A percentile compares a stretch with the other conserved stretches of the same genome.
Evolutionary conservation across 192 early-diverging fungal species (phyloP).

Genomic region (Entophlyctis luteolus): DNA sequence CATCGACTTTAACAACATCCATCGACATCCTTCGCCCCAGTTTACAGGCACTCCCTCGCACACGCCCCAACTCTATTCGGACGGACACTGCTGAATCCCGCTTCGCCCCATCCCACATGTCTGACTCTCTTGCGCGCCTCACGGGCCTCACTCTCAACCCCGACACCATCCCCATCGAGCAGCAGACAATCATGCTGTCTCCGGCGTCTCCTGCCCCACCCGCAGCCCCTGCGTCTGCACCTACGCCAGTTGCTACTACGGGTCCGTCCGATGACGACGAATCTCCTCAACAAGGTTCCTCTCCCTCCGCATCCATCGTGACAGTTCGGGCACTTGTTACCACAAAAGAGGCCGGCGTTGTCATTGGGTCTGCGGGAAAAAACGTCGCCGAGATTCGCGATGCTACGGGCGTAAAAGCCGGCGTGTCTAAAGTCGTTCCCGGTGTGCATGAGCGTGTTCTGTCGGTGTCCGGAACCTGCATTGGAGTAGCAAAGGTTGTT

Average conservation of each 20-base stretch:
- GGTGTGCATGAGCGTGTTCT: conserved; percentile 76
- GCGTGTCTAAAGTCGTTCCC: conserved; percentile 82
- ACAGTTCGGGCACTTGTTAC: conserved; percentile 81
- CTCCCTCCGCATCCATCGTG: conserved; percentile 18
- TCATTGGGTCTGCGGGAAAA: conserved; percentile 65
- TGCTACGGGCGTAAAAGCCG: conserved; percentile 77
- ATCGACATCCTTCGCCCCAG: too few relatives aligned
- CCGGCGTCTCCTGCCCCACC: too few relatives aligned
- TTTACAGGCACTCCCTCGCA: too few relatives aligned
- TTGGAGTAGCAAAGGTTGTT: conserved; percentile 28
- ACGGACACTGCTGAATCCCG: too few relatives aligned
- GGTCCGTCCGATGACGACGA: not conserved
- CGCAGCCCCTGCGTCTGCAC: not conserved
- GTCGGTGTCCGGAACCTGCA: conserved; percentile 29
- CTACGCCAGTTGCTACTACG: not conserved
- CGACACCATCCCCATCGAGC: not conserved
- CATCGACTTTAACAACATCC: too few relatives aligned
- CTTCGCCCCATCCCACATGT: too few relatives aligned
- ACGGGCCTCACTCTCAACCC: conserved; percentile 17
- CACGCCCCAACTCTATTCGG: too few relatives aligned
- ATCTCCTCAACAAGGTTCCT: not conserved
- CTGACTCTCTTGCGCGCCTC: not conserved
- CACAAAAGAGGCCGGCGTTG: conserved; percentile 83
- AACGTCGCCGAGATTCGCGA: conserved; percentile 84
- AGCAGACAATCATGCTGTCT: too few relatives aligned